These are phyloP conservation scores for Marasmius oreades DNA, from an alignment of 1,284 basidiomycete genomes.

Conservation along the genomic window DNA sequence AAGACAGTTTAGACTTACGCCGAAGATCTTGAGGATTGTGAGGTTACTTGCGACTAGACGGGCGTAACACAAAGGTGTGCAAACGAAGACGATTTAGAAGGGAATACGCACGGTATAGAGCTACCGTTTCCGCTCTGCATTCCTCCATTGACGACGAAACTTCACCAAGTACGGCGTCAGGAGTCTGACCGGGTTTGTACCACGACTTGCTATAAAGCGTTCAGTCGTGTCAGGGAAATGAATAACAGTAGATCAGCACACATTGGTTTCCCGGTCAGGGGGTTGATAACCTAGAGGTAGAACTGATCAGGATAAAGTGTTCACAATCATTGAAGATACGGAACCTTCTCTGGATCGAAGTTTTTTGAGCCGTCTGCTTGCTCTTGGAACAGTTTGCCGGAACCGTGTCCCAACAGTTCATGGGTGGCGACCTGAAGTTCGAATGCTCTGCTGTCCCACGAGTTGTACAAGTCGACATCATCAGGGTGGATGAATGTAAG, in stretches of 20 bases:
- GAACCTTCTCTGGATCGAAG: slow-evolving; percentile 66
- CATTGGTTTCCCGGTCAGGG: slow-evolving; percentile 79
- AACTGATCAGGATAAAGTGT: background rate
- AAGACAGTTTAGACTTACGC: slow-evolving; percentile 37
- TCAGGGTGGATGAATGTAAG: slow-evolving; percentile 79
- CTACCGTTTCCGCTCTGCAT: slow-evolving; percentile 82
- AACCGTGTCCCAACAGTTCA: slow-evolving; percentile 77
- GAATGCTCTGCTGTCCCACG: slow-evolving; percentile 74
- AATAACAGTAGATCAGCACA: slow-evolving; percentile 29
- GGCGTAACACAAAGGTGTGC: background rate
- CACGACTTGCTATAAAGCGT: slow-evolving; percentile 55
- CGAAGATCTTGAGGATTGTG: slow-evolving; percentile 75
- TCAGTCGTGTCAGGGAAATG: slow-evolving; percentile 3
- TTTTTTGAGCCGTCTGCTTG: slow-evolving; percentile 71
- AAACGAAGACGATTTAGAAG: background rate
- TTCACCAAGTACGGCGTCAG: slow-evolving; percentile 75
- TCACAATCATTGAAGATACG: background rate
- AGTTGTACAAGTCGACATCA: slow-evolving; percentile 66
- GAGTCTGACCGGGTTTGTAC: slow-evolving; percentile 83
- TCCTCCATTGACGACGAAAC: slow-evolving; percentile 87
- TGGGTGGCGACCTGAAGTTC: slow-evolving; percentile 87
- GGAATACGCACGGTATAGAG: slow-evolving; percentile 61
- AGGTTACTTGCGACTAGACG: slow-evolving; percentile 63
- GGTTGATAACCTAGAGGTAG: slow-evolving; percentile 62
- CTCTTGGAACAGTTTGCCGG: slow-evolving; percentile 79